Base-by-base conservation (phyloP, 2,329 filamentous ascomycete genomes). In the Fusarium mexicanum region DNA sequence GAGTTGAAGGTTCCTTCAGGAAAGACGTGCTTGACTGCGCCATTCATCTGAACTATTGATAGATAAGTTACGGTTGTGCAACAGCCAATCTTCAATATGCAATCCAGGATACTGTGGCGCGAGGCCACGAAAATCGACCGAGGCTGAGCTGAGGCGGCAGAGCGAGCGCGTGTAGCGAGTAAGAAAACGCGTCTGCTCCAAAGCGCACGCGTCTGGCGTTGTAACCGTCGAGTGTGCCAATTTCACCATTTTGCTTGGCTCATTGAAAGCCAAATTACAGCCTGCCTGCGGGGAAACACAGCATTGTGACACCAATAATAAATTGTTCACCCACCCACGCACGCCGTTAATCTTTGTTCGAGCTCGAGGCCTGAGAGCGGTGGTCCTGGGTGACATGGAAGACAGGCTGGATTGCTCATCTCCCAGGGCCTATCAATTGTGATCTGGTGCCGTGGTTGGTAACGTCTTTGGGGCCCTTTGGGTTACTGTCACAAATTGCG, bases 401-500 rank as follows among this genome's bases (percentile, higher is more conserved):
- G 64, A 74, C 60, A 69, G 46, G 60, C 62, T 54, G 70, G 47
- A 75, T 73, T 73, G 67, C 71, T 57, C 67, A 74, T 73, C 59
- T 58, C 71, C 61, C 60, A 61, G 61, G 33, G 33, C 66, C 61
- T 73, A 74, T 70, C 64, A 69, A 69, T 70, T 29, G 50, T 51
- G 63, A 57, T 53, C 40, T 47, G 29, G 47, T 24, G 57, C 67
- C 55, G 53, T 61, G 47, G 55, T 54, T 62, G 63, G 71, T 40
- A 62, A 46, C 46, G 54, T 64, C 48, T 41, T 55, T 38, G 18
- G 50, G 50, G 33, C 8, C 33, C 29, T 51, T 35, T 35, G 31
- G 50, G 50, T 38, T 54, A 29, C 35, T 29, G 12, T 55, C 51
- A 55, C 61, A 74, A 73, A 74, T 74, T 74, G 43, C 67, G 58